A percentile compares a stretch with the other conserved stretches of the same genome.
phyloP scores from a whole-genome alignment of 1,139 yeast genomes.

The Wickerhamomyces sp. region DNA sequence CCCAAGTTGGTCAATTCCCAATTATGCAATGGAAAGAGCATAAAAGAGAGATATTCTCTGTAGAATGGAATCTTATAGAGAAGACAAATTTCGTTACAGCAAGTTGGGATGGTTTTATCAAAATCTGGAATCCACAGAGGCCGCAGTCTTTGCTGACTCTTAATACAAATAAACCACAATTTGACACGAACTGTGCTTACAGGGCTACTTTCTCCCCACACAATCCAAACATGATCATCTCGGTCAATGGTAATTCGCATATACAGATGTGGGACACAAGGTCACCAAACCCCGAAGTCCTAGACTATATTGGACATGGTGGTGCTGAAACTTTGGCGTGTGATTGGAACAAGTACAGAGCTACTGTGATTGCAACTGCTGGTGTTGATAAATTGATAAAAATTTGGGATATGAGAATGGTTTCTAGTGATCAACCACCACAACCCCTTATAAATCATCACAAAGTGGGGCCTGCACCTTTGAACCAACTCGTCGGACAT shows the following conservation, averaged over 20 bases:
- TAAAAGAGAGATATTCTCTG: conserved; percentile 76
- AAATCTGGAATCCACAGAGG: conserved; percentile 65
- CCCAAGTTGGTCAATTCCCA: conserved; percentile 62
- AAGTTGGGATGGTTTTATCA: conserved; percentile 91
- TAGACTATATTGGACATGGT: conserved; percentile 68
- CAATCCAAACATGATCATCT: conserved; percentile 61
- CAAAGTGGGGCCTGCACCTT: conserved; percentile 58
- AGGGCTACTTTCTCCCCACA: conserved; percentile 85
- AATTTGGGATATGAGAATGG: conserved; percentile 84
- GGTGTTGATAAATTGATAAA: conserved; percentile 85
- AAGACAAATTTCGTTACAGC: conserved; percentile 68
- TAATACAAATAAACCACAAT: conserved; percentile 20
- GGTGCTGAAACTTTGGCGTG: conserved; percentile 77
- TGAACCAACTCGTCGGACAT: conserved; percentile 80
- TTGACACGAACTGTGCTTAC: conserved; percentile 53
- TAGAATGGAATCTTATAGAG: conserved; percentile 82
- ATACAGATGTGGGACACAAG: conserved; percentile 85
- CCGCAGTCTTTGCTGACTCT: conserved; percentile 57
- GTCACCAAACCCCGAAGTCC: conserved; percentile 44
- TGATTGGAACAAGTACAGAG: conserved; percentile 88
- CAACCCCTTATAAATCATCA: conserved; percentile 33
- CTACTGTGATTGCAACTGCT: conserved; percentile 74
- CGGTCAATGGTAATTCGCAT: conserved; percentile 78
- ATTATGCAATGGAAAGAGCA: conserved; percentile 78
- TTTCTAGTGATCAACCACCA: conserved; percentile 35